Evolutionary conservation across 2,329 filamentous ascomycete genomes (phyloP).

Genomic region (Epichloe bromicola): DNA sequence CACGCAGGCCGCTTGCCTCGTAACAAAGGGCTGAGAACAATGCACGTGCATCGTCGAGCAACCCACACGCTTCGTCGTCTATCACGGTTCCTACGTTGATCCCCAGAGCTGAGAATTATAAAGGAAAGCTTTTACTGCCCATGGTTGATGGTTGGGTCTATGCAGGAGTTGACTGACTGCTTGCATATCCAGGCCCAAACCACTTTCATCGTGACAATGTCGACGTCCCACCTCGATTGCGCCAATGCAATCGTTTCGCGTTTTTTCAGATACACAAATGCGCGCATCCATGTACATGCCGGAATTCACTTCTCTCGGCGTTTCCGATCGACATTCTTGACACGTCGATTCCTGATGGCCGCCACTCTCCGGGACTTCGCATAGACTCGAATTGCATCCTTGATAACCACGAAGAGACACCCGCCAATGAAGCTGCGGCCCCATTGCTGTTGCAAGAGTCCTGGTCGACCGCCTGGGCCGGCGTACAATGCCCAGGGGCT

Average conservation of each 20-base stretch:
- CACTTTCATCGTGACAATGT: not conserved
- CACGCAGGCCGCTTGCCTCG: not conserved
- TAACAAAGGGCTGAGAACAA: not conserved
- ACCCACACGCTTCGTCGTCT: not conserved
- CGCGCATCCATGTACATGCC: not conserved
- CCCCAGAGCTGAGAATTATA: not conserved
- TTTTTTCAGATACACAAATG: no score
- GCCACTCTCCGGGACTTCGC: conserved; percentile 49
- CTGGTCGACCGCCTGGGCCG: conserved; percentile 30
- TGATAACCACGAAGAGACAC: conserved; percentile 75
- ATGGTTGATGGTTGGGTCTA: not conserved
- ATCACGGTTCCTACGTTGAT: not conserved
- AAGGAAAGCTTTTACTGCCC: not conserved
- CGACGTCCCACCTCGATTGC: not conserved
- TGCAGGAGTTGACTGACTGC: not conserved
- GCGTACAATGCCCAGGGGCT: conserved; percentile 12
- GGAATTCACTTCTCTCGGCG: conserved; percentile 9
- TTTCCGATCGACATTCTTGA: conserved; percentile 36
- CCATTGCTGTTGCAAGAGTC: conserved; percentile 73
- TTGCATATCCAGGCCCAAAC: not conserved
- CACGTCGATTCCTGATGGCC: conserved; percentile 38
- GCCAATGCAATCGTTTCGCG: no score
- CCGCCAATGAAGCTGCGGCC: conserved; percentile 81
- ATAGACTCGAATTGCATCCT: conserved; percentile 50
- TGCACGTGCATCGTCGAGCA: not conserved